These are phyloP conservation scores for Yamadazyma friedrichii DNA, from an alignment of 1,139 yeast genomes.

Conservation along the genomic window DNA sequence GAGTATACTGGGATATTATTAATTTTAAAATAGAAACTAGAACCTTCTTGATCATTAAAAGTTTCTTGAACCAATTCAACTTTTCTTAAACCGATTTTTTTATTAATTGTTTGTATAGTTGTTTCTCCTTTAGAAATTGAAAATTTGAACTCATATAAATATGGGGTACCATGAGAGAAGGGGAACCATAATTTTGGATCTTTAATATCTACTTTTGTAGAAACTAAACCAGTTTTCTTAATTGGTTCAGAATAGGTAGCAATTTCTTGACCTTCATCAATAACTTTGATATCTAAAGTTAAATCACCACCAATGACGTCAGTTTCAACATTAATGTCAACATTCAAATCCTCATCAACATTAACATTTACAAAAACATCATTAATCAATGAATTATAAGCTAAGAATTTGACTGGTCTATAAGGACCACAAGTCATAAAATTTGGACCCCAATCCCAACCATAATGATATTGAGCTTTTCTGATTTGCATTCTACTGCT, in stretches of 20 bases:
- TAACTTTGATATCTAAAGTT: conserved; percentile 5
- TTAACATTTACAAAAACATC: conserved; percentile 21
- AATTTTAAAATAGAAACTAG: conserved; percentile 38
- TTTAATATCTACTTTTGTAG: conserved; percentile 11
- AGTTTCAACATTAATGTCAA: conserved; percentile 6
- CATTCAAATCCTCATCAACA: conserved; percentile 16
- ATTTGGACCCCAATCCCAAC: conserved; percentile 61
- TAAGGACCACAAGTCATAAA: conserved; percentile 47
- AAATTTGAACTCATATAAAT: conserved; percentile 25
- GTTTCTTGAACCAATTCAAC: conserved; percentile 36
- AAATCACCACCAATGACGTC: conserved; percentile 9
- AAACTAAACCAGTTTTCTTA: background rate
- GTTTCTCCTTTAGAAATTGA: conserved; percentile 8
- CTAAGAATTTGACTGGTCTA: conserved; percentile 32
- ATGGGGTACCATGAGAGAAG: conserved; percentile 32
- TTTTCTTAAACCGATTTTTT: conserved; percentile 33
- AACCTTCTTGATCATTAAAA: conserved; percentile 27
- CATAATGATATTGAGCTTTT: conserved; percentile 54
- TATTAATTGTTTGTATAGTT: conserved; percentile 7
- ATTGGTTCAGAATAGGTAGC: background rate
- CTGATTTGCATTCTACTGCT: conserved; percentile 39
- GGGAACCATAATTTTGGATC: conserved; percentile 43
- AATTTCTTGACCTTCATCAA: conserved; percentile 4
- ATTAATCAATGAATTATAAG: conserved; percentile 18
- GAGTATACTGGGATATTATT: conserved; percentile 36